phyloP scores from a whole-genome alignment of 208 protist species.

The Wallacemonas sp. region DNA sequence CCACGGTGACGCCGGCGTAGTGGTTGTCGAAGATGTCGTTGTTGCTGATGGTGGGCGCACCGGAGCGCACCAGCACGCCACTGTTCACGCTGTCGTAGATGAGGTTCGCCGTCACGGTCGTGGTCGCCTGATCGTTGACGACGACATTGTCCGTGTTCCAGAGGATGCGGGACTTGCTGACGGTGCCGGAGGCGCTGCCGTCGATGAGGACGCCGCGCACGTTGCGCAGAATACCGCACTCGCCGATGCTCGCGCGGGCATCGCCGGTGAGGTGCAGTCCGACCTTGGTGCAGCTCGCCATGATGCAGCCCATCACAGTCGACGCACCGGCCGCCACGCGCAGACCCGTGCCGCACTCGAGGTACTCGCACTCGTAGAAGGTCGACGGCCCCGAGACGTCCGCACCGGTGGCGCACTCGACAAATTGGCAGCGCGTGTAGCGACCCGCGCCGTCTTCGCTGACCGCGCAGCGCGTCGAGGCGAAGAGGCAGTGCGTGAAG shows the following conservation, averaged over 20 bases:
- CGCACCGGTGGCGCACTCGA: slow-evolving; percentile 20
- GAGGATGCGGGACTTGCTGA: slow-evolving; percentile 29
- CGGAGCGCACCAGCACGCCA: slow-evolving; percentile 25
- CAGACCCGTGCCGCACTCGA: slow-evolving; percentile 23
- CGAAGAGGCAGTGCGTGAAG: slow-evolving; percentile 38
- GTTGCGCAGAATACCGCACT: slow-evolving; percentile 35
- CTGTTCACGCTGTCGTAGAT: slow-evolving; percentile 40
- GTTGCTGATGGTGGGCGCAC: slow-evolving; percentile 16
- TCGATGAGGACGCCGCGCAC: slow-evolving; percentile 26
- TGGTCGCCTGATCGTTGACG: slow-evolving; percentile 23
- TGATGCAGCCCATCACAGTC: slow-evolving; percentile 29
- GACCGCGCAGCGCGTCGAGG: slow-evolving; percentile 15
- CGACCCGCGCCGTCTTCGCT: slow-evolving; percentile 12
- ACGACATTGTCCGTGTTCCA: slow-evolving; percentile 44
- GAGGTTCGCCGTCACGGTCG: slow-evolving; percentile 23
- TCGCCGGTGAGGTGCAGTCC: slow-evolving; percentile 29
- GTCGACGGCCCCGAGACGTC: slow-evolving; percentile 15
- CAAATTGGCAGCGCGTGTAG: slow-evolving; percentile 29
- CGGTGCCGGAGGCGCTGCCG: slow-evolving; percentile 18
- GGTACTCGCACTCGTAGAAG: slow-evolving; percentile 38
- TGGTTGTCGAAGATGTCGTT: slow-evolving; percentile 46
- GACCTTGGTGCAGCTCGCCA: slow-evolving; percentile 26
- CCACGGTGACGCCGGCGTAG: slow-evolving; percentile 28
- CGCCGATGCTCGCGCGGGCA: slow-evolving; percentile 20
- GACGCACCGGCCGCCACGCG: slow-evolving; percentile 11